Conservation (phyloP, 352 stramenopile species). For the Thalassiosira hispida region DNA sequence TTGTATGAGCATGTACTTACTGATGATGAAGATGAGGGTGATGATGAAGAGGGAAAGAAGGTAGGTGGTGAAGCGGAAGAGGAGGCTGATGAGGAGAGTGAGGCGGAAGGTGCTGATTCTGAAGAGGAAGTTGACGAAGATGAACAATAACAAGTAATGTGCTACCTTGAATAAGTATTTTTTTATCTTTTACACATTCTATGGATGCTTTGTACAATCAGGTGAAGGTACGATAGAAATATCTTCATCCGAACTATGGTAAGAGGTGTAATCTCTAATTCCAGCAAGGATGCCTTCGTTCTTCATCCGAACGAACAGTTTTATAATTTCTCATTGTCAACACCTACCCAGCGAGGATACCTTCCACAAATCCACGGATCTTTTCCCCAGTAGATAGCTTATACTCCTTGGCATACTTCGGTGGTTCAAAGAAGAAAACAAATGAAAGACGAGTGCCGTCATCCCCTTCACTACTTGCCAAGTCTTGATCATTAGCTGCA, state of each 20-base stretch:
- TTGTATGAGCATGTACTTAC: constrained; percentile 83
- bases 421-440: constrained; percentile 42
- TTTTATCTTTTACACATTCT: no score
- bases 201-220: no score
- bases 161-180: no score
- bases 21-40: constrained; percentile 71
- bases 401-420: constrained; percentile 37
- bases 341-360: constrained; percentile 8
- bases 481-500: constrained; percentile 3
- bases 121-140: not conserved
- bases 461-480: not conserved
- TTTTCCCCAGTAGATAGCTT: constrained; percentile 18
- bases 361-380: constrained; percentile 8
- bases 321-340: no score
- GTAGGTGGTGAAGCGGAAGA: constrained; percentile 13
- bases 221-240: no score
- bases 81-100: not conserved
- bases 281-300: no score
- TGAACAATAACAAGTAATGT: not conserved
- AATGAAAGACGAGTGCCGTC: constrained; percentile 29
- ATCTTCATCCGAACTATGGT: no score
- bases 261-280: no score
- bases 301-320: no score
- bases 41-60: constrained; percentile 29
- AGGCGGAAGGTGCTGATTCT: not conserved